Conservation (phyloP, 1,284 basidiomycete species). For the Ustilago xerochloae region DNA sequence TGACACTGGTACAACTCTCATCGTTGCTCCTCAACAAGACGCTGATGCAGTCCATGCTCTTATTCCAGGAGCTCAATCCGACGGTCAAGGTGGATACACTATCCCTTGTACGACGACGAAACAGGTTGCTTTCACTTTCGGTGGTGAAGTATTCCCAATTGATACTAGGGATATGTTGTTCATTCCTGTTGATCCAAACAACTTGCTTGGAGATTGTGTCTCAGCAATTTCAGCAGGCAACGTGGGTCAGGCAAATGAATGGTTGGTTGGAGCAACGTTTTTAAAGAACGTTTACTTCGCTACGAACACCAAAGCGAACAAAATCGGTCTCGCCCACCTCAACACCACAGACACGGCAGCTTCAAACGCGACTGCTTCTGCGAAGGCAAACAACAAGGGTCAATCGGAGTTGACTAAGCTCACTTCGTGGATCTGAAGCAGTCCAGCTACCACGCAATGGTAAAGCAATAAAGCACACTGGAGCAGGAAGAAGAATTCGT, state of each 20-base stretch:
- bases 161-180: constrained; percentile 75
- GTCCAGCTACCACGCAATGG: no score
- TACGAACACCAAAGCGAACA: constrained; percentile 77
- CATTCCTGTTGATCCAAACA: constrained; percentile 74
- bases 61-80: constrained; percentile 74
- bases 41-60: constrained; percentile 74
- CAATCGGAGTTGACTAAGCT: neutral
- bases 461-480: no score
- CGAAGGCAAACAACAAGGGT: neutral
- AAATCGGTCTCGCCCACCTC: constrained; percentile 75
- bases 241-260: constrained; percentile 72
- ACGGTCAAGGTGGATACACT: constrained; percentile 73
- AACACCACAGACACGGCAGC: constrained; percentile 28
- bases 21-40: constrained; percentile 68
- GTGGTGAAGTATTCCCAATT: constrained; percentile 73
- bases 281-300: constrained; percentile 73
- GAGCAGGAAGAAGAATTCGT: no score
- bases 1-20: constrained; percentile 69
- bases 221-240: constrained; percentile 78
- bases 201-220: constrained; percentile 78
- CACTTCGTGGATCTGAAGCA: neutral
- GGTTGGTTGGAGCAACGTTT: constrained; percentile 73
- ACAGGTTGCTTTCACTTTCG: constrained; percentile 77
- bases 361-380: neutral
- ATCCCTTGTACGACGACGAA: constrained; percentile 80